These are phyloP conservation scores for Purshia tridentata DNA, from an alignment of 306 rosid genomes.

Conservation along the genomic window DNA sequence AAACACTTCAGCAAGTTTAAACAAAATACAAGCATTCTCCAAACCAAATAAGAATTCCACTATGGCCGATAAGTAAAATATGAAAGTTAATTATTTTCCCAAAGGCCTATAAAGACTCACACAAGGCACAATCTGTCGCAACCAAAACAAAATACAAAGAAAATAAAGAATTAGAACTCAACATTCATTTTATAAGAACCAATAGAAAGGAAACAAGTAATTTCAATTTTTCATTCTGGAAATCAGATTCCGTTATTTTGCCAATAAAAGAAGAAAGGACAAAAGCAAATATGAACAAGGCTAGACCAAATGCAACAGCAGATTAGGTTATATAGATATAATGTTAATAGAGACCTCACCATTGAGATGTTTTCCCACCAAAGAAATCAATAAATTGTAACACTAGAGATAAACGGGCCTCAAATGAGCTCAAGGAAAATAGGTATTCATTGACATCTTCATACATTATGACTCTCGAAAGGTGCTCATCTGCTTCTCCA, in stretches of 20 bases:
- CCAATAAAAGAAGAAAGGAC: not conserved
- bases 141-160: no score
- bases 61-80: no score
- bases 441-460: conserved; percentile 85
- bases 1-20: no score
- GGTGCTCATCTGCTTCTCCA: conserved; percentile 69
- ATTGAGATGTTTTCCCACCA: conserved; percentile 71
- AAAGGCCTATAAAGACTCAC: no score
- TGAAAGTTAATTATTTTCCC: no score
- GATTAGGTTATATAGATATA: not conserved
- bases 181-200: no score
- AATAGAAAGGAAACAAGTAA: not conserved
- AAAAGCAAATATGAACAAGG: not conserved
- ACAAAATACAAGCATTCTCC: no score
- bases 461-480: conserved; percentile 61
- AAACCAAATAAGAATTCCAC: no score
- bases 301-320: not conserved
- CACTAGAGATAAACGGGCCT: conserved; percentile 69
- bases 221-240: not conserved
- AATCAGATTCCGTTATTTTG: conserved; percentile 1
- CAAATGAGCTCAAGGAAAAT: conserved; percentile 71
- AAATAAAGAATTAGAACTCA: no score
- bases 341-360: conserved; percentile 53
- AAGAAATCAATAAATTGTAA: conserved; percentile 78
- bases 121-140: no score